Conservation (phyloP, 306 rosid genomes). For the Cucurbita ficifolia region DNA sequence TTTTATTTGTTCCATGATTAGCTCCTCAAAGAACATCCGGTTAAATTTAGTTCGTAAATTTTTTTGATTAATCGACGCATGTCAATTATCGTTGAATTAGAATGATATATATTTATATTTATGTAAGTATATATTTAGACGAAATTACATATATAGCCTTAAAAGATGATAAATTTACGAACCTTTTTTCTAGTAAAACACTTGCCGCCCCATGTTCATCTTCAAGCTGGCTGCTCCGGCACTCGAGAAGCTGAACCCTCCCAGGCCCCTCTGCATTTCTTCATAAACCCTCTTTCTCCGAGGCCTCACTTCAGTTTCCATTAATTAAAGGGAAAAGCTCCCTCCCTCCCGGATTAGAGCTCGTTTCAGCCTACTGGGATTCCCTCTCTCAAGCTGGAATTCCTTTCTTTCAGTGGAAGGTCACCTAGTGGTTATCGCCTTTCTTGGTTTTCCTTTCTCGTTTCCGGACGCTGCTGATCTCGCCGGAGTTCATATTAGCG, state of each 20-base stretch:
- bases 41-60: no score
- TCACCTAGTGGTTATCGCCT: neutral
- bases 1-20: no score
- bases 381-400: neutral
- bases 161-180: neutral
- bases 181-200: neutral
- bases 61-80: no score
- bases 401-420: neutral
- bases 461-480: neutral
- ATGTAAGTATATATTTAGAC: no score
- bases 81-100: no score
- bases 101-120: no score
- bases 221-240: neutral
- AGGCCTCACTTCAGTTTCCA: neutral
- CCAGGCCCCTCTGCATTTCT: neutral
- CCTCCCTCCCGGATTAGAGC: neutral
- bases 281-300: neutral
- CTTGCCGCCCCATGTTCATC: conserved; percentile 2
- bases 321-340: neutral
- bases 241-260: neutral
- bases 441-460: neutral
- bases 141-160: neutral
- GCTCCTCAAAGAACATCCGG: no score
- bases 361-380: neutral
- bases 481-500: neutral